phyloP scores from a whole-genome alignment of 2,329 filamentous ascomycete species.

The Colletotrichum kahawae region DNA sequence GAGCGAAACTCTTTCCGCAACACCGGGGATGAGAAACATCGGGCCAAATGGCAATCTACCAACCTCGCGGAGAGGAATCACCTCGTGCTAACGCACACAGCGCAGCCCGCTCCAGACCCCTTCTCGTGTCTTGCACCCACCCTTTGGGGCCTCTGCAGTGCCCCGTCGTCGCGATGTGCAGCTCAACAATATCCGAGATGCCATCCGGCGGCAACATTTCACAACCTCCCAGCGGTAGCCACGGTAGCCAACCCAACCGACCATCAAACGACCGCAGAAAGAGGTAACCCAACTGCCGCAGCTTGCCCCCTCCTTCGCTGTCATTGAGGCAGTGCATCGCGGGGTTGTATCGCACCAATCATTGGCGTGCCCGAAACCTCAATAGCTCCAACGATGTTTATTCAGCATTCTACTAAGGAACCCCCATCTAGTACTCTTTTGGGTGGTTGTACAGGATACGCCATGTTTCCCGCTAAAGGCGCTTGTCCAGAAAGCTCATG shows the following conservation, averaged over 20 bases:
- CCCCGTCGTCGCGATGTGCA: background rate
- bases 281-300: background rate
- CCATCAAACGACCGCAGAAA: background rate
- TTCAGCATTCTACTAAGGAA: background rate
- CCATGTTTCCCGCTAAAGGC: background rate
- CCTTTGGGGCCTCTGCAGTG: background rate
- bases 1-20: constrained; percentile 15
- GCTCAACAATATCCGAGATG: background rate
- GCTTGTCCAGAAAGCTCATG: background rate
- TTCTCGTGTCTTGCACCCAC: background rate
- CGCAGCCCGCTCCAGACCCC: background rate
- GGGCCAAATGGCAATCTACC: constrained; percentile 5
- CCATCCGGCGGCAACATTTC: background rate
- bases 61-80: background rate
- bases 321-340: background rate
- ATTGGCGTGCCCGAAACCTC: background rate
- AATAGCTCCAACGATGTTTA: background rate
- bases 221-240: background rate
- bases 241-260: background rate
- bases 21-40: background rate
- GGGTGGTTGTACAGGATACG: background rate
- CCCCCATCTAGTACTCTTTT: background rate
- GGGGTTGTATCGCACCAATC: background rate
- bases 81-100: background rate
- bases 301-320: background rate